These are phyloP conservation scores for Helicostylum pulchrum DNA, from an alignment of 192 early-diverging fungal species.

Conservation along the genomic window DNA sequence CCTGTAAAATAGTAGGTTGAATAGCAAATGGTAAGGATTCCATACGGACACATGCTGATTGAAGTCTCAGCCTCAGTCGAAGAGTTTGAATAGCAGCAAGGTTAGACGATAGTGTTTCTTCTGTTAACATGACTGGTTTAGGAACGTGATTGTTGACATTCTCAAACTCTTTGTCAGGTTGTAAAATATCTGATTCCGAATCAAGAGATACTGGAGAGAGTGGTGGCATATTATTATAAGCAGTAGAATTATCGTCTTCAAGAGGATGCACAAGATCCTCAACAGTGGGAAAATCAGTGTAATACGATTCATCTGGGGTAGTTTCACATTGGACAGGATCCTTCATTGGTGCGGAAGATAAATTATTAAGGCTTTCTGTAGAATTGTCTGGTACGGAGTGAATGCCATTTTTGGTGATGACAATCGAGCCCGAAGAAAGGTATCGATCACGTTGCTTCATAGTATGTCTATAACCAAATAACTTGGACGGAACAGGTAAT, in stretches of 20 bases:
- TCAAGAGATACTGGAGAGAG: slow-evolving; percentile 3
- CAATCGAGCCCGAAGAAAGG: slow-evolving; percentile 11
- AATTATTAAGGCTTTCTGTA: neutral
- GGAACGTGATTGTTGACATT: neutral
- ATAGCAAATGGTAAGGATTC: slow-evolving; percentile 13
- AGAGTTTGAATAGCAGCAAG: slow-evolving; percentile 33
- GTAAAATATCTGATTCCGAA: slow-evolving; percentile 5
- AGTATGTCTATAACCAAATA: slow-evolving; percentile 15
- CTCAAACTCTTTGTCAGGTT: neutral
- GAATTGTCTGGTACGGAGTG: slow-evolving; percentile 6
- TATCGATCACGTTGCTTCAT: slow-evolving; percentile 21
- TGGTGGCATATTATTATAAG: neutral
- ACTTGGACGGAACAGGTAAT: slow-evolving; percentile 18
- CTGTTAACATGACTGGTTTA: slow-evolving; percentile 11
- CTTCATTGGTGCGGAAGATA: neutral
- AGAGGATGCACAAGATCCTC: slow-evolving; percentile 7
- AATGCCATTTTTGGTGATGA: slow-evolving; percentile 10
- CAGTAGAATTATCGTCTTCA: neutral
- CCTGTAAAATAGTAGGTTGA: slow-evolving; percentile 34
- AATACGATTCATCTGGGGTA: neutral
- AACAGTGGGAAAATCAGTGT: slow-evolving; percentile 10
- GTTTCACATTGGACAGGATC: neutral
- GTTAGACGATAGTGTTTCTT: slow-evolving; percentile 15
- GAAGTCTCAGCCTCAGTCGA: slow-evolving; percentile 23
- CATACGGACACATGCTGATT: slow-evolving; percentile 19